Conservation (phyloP, 345 rosid species). For the Arabidopsis arenosa region DNA sequence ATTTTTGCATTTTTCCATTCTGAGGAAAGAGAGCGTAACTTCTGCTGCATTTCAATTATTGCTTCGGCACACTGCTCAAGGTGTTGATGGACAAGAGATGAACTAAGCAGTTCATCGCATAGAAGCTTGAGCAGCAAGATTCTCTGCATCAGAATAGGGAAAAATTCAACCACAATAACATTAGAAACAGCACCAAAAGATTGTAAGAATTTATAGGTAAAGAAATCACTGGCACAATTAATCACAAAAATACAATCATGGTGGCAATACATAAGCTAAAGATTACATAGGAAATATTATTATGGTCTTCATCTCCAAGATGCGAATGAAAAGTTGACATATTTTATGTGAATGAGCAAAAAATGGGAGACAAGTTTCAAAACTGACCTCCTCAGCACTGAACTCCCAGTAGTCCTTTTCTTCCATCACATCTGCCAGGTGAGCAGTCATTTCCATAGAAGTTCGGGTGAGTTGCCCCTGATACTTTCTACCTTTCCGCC, state of each 20-base stretch:
- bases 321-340: conserved; percentile 14
- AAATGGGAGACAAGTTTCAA: conserved; percentile 15
- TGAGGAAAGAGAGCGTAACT: conserved; percentile 64
- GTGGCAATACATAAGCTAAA: conserved; percentile 24
- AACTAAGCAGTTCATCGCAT: conserved; percentile 86
- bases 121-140: conserved; percentile 76
- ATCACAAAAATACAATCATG: conserved; percentile 18
- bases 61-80: conserved; percentile 88
- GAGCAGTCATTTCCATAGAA: conserved; percentile 67
- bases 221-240: conserved; percentile 1
- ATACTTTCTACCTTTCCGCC: conserved; percentile 56
- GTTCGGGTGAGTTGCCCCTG: conserved; percentile 75
- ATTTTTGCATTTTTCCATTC: conserved; percentile 78
- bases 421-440: conserved; percentile 65
- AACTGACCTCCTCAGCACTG: conserved; percentile 78
- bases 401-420: conserved; percentile 89
- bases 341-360: conserved; percentile 6
- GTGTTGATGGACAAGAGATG: conserved; percentile 84
- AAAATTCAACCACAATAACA: conserved; percentile 27
- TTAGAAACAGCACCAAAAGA: conserved; percentile 10
- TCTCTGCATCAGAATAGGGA: conserved; percentile 66
- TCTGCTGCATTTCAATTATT: conserved; percentile 82
- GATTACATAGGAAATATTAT: conserved; percentile 20
- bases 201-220: conserved; percentile 7
- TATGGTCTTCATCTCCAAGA: conserved; percentile 18